A percentile compares a stretch with the other conserved stretches of the same genome.
Evolutionary conservation across 306 rosid species (phyloP).

Genomic region (Betula pendula): DNA sequence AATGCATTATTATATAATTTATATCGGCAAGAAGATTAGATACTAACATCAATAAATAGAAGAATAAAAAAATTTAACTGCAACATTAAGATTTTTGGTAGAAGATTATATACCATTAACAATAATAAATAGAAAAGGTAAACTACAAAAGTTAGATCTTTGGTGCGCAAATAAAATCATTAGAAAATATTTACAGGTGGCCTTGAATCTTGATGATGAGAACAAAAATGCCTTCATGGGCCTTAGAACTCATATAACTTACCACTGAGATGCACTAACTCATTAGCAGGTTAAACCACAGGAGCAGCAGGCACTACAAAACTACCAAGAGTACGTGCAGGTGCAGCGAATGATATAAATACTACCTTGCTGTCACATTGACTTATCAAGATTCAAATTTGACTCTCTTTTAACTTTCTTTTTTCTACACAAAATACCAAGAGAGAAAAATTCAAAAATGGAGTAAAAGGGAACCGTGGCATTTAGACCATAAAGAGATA

Average conservation of each 20-base stretch:
- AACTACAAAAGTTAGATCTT: neutral
- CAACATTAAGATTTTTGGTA: no score
- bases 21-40: no score
- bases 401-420: neutral
- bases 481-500: constrained; percentile 87
- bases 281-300: neutral
- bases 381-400: constrained; percentile 3
- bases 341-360: constrained; percentile 9
- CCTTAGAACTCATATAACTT: constrained; percentile 19
- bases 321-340: no score
- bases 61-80: no score
- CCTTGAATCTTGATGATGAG: constrained; percentile 25
- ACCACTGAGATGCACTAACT: constrained; percentile 20
- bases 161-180: neutral
- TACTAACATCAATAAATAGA: no score
- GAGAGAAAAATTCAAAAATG: constrained; percentile 15
- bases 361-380: neutral
- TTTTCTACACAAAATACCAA: constrained; percentile 16
- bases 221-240: constrained; percentile 37
- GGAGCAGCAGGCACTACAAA: no score
- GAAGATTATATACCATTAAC: neutral
- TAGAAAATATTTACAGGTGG: constrained; percentile 33
- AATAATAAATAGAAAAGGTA: neutral
- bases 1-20: no score
- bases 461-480: neutral